Conservation (phyloP, 108 stramenopile species). For the Parmales sp. region DNA sequence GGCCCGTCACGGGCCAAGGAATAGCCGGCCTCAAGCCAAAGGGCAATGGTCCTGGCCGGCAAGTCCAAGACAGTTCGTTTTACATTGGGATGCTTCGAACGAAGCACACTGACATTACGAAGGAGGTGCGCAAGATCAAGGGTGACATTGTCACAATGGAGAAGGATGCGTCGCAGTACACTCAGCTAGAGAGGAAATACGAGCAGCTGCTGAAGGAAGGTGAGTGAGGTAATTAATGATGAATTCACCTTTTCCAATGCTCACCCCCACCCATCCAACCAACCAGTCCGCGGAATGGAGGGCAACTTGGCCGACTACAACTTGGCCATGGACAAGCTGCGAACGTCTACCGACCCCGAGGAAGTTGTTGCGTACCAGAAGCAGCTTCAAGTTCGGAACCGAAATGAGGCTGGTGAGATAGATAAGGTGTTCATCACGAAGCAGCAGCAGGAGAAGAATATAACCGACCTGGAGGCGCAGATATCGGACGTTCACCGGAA, state of each 20-base stretch:
- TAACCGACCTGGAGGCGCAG: conserved; percentile 28
- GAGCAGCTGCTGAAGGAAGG: conserved; percentile 33
- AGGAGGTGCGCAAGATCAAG: conserved; percentile 18
- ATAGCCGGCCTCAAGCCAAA: conserved; percentile 47
- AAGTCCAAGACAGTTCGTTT: conserved; percentile 46
- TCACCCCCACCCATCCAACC: conserved; percentile 11
- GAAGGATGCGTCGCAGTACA: not conserved
- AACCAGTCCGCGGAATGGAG: conserved; percentile 28
- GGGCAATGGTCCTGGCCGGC: conserved; percentile 31
- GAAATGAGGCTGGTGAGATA: conserved; percentile 11
- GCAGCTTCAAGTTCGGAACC: conserved; percentile 16
- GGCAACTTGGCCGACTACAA: conserved; percentile 57
- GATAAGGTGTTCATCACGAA: conserved; percentile 42
- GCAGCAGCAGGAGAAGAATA: conserved; percentile 33
- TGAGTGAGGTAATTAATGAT: not conserved
- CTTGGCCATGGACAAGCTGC: conserved; percentile 51
- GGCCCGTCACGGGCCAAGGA: conserved; percentile 49
- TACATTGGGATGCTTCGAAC: conserved; percentile 40
- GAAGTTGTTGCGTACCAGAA: conserved; percentile 32
- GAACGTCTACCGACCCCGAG: conserved; percentile 41
- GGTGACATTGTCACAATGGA: conserved; percentile 14
- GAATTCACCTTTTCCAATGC: not conserved
- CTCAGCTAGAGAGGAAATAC: conserved; percentile 34
- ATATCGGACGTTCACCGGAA: conserved; percentile 21
- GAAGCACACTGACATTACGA: conserved; percentile 24